These are phyloP conservation scores for Hymenoscyphus occultus DNA, from an alignment of 2,329 filamentous ascomycete species.

Conservation along the genomic window DNA sequence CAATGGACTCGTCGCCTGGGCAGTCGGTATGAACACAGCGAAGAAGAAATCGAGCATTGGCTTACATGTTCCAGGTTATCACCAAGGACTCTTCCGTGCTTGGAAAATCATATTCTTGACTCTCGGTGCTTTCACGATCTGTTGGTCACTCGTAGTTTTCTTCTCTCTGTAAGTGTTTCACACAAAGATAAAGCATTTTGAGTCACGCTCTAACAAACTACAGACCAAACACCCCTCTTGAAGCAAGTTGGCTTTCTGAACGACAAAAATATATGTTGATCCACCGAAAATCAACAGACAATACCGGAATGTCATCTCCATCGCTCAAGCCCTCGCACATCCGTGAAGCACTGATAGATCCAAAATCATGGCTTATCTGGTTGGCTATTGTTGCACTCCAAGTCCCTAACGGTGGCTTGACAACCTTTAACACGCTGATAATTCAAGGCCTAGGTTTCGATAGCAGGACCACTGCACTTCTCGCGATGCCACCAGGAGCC, in stretches of 20 bases:
- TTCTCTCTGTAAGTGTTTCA: slow-evolving; percentile 20
- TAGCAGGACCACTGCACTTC: slow-evolving; percentile 41
- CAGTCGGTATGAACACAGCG: slow-evolving; percentile 16
- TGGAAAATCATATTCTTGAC: slow-evolving; percentile 35
- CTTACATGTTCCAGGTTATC: slow-evolving; percentile 16
- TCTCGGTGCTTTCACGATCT: slow-evolving; percentile 26
- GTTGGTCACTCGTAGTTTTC: slow-evolving; percentile 28
- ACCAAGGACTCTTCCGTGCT: slow-evolving; percentile 23
- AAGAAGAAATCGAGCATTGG: background rate
- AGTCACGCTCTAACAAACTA: background rate
- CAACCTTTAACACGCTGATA: slow-evolving; percentile 44
- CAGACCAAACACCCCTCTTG: slow-evolving; percentile 46
- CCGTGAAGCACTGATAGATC: slow-evolving; percentile 42
- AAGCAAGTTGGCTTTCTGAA: slow-evolving; percentile 40
- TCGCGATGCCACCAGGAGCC: slow-evolving; percentile 44
- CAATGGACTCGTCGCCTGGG: slow-evolving; percentile 31
- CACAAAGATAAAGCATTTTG: background rate
- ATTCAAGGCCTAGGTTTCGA: slow-evolving; percentile 40
- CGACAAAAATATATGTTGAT: slow-evolving; percentile 42
- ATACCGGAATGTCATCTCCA: slow-evolving; percentile 17
- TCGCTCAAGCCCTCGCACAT: slow-evolving; percentile 20
- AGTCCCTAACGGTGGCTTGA: slow-evolving; percentile 53
- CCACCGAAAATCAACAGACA: slow-evolving; percentile 26
- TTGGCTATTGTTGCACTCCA: slow-evolving; percentile 11
- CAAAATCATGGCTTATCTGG: slow-evolving; percentile 36